Conservation (phyloP, 108 stramenopile genomes). For the Nitzschia putrida region DNA sequence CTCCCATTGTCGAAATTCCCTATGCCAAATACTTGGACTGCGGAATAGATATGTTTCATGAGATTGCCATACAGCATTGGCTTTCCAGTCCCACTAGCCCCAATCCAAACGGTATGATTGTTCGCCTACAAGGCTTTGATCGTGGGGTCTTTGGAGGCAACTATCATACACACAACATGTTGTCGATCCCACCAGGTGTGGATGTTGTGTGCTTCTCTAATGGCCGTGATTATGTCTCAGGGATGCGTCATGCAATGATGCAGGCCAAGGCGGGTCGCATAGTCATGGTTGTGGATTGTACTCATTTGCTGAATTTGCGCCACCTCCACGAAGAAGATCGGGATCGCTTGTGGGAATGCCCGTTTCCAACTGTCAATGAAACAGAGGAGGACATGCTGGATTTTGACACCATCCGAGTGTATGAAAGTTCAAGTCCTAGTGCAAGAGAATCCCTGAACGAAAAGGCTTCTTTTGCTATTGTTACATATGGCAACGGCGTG, state of each 20-base stretch:
- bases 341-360: slow-evolving; percentile 67
- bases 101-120: slow-evolving; percentile 67
- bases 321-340: slow-evolving; percentile 56
- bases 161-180: slow-evolving; percentile 86
- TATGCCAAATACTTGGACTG: slow-evolving; percentile 92
- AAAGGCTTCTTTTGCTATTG: slow-evolving; percentile 53
- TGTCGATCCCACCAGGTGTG: slow-evolving; percentile 81
- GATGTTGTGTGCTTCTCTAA: slow-evolving; percentile 86
- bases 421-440: not conserved
- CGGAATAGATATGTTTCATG: slow-evolving; percentile 82
- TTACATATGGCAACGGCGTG: slow-evolving; percentile 88
- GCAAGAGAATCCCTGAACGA: not conserved
- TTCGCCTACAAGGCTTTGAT: slow-evolving; percentile 87
- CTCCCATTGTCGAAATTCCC: slow-evolving; percentile 86
- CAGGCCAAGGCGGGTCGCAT: slow-evolving; percentile 74
- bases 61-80: slow-evolving; percentile 80
- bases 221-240: slow-evolving; percentile 77
- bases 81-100: slow-evolving; percentile 22
- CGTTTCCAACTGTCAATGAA: slow-evolving; percentile 50
- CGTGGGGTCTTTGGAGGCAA: slow-evolving; percentile 82
- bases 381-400: slow-evolving; percentile 33
- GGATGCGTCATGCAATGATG: slow-evolving; percentile 75
- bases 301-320: slow-evolving; percentile 74
- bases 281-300: slow-evolving; percentile 72
- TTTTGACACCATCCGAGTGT: slow-evolving; percentile 59